Evolutionary conservation across 192 early-diverging fungal species (phyloP), one percentile per base, ranked within the genome.

Genomic region (Mortierella alpina): DNA sequence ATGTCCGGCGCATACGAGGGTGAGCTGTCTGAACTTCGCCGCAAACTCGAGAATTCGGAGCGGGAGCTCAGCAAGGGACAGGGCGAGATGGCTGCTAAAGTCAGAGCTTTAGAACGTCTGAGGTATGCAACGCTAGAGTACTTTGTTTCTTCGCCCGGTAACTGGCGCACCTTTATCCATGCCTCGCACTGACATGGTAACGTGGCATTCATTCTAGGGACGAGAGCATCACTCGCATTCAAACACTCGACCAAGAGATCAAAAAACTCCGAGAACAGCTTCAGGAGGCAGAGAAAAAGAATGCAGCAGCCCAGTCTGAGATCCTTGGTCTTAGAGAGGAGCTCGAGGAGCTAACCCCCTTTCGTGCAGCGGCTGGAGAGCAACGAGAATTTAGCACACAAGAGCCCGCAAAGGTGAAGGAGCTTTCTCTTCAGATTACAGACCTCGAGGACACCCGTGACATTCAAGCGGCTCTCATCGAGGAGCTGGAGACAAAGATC

Each of bases 401-500:
- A 46, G 77, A 80, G 52, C 60, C 77, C 1, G 15, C 54, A 52
- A 80, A 72, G 48, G 60, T 80, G 54, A 63, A 72, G 54, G 77
- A 80, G 49, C 60, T 80, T 18, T 72, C 20, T n/a, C n/a, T 47
- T 0, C 69, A 80, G 50, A 80, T 80, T 41, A 72, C 70, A 23
- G 66, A 72, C 13, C 54, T 80, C 20, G 77, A 80, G 45, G 77
- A 72, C 31, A 80, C 77, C 7, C 77, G 77, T 8, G 77, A 80
- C 53, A 58, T 68, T 17, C 77, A 80, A 20, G 70, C 77, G 2
- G 70, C 66, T 23, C 53, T 80, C 64, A 80, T 80, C 39, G 70
- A 80, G 44, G 68, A 80, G 40, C 70, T 80, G 2, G 77, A 80
- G 20, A 63, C 77, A 44, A 80, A 80, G 55, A 80, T 80, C 49